phyloP scores from a whole-genome alignment of 108 stramenopile genomes.

The Cyclotella distinguenda region DNA sequence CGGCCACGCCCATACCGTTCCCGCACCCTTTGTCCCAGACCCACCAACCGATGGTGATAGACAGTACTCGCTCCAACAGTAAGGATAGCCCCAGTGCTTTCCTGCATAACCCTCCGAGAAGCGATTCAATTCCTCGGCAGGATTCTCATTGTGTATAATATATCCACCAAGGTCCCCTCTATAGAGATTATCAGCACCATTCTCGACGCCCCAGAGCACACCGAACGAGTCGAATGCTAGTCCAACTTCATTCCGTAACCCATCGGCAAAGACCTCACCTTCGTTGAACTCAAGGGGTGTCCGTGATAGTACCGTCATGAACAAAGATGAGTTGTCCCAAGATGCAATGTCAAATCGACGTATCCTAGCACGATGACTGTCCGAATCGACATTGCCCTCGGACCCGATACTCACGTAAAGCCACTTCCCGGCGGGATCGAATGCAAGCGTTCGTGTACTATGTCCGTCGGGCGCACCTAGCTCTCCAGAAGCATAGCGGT shows the following conservation, averaged over 20 bases:
- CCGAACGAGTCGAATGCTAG: constrained; percentile 70
- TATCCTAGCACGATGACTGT: constrained; percentile 65
- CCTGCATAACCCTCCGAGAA: constrained; percentile 57
- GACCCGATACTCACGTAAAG: constrained; percentile 73
- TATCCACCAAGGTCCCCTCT: constrained; percentile 71
- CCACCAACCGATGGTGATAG: constrained; percentile 41
- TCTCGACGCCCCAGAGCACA: constrained; percentile 78
- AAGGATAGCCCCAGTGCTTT: constrained; percentile 70
- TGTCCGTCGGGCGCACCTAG: constrained; percentile 65
- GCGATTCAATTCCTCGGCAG: constrained; percentile 74
- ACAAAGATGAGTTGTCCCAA: constrained; percentile 18
- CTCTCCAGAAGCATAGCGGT: constrained; percentile 50
- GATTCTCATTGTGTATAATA: constrained; percentile 73
- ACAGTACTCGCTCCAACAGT: constrained; percentile 73
- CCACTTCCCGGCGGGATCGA: constrained; percentile 47
- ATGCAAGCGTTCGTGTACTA: constrained; percentile 63
- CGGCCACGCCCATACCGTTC: constrained; percentile 76
- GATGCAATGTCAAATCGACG: constrained; percentile 51
- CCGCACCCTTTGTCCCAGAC: constrained; percentile 39
- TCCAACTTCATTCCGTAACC: constrained; percentile 74
- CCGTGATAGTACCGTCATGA: no score
- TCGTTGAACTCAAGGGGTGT: constrained; percentile 57
- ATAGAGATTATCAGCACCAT: constrained; percentile 62
- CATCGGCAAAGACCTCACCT: constrained; percentile 76
- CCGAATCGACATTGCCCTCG: constrained; percentile 49